Conservation (phyloP, 345 rosid species). For the Reutealis trisperma region DNA sequence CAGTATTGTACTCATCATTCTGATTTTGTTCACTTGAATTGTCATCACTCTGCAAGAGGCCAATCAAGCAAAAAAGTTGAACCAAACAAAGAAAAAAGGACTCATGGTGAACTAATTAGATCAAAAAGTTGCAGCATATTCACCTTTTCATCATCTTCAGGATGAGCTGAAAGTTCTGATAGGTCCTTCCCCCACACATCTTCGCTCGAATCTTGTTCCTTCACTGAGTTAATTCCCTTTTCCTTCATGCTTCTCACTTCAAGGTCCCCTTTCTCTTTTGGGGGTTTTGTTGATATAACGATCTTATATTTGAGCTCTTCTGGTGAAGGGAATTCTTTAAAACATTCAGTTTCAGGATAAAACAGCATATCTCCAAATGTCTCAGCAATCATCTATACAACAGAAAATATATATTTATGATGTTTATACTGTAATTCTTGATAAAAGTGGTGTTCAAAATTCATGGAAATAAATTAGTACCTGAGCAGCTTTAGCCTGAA, state of each 20-base stretch:
- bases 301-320: constrained; percentile 57
- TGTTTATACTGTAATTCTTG: not conserved
- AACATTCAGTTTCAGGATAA: constrained; percentile 40
- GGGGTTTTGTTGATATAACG: constrained; percentile 67
- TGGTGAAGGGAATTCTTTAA: constrained; percentile 64
- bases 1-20: constrained; percentile 4
- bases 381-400: constrained; percentile 51
- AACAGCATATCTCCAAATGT: constrained; percentile 56
- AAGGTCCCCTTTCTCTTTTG: constrained; percentile 38
- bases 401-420: not conserved
- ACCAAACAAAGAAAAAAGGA: not conserved
- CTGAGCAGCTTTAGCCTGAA: constrained; percentile 31
- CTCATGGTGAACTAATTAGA: not conserved
- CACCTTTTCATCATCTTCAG: constrained; percentile 31
- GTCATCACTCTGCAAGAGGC: constrained; percentile 21
- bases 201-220: constrained; percentile 44
- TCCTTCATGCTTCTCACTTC: constrained; percentile 32
- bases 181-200: constrained; percentile 46
- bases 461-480: constrained; percentile 18
- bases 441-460: not conserved
- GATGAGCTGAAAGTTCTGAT: constrained; percentile 30
- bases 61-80: constrained; percentile 1
- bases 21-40: constrained; percentile 24
- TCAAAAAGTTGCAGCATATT: not conserved
- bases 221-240: constrained; percentile 32